Percentiles rank a stretch among this genome's conserved stretches.
These are phyloP conservation scores for Oxyria digyna DNA, from an alignment of 148 eudicot species.

Conservation along the genomic window DNA sequence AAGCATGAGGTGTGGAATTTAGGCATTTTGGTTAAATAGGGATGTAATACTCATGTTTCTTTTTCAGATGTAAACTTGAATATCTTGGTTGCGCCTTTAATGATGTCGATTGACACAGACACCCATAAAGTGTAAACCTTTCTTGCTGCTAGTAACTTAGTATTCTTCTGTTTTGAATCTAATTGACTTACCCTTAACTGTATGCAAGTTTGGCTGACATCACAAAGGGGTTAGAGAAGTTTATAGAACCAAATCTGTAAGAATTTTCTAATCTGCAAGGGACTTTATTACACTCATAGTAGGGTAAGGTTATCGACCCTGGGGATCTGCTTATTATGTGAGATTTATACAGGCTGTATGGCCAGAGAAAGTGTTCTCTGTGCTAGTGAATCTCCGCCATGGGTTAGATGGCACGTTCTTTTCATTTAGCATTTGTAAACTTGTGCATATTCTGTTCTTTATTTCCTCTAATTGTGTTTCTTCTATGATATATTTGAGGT, in stretches of 20 bases:
- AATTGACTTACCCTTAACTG: not conserved
- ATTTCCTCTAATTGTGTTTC: not conserved
- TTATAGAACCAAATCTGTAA: not conserved
- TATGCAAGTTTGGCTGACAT: not conserved
- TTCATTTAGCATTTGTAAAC: not conserved
- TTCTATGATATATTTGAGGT: not conserved
- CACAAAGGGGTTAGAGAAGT: not conserved
- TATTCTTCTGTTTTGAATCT: not conserved
- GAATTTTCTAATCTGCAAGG: not conserved
- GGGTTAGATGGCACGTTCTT: not conserved
- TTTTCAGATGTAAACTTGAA: not conserved
- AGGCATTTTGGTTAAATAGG: not conserved
- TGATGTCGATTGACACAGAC: not conserved
- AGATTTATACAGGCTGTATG: not conserved
- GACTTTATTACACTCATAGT: not conserved
- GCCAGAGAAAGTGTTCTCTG: not conserved
- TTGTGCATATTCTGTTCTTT: not conserved
- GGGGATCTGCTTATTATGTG: not conserved
- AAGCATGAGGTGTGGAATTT: not conserved
- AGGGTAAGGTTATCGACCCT: not conserved
- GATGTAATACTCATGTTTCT: not conserved
- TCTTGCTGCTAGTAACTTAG: not conserved
- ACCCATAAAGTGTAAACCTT: not conserved
- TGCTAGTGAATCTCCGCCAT: not conserved
- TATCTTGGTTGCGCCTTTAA: not conserved